phyloP scores from a whole-genome alignment of 139 green algal genomes.

The Chlorella sp. region DNA sequence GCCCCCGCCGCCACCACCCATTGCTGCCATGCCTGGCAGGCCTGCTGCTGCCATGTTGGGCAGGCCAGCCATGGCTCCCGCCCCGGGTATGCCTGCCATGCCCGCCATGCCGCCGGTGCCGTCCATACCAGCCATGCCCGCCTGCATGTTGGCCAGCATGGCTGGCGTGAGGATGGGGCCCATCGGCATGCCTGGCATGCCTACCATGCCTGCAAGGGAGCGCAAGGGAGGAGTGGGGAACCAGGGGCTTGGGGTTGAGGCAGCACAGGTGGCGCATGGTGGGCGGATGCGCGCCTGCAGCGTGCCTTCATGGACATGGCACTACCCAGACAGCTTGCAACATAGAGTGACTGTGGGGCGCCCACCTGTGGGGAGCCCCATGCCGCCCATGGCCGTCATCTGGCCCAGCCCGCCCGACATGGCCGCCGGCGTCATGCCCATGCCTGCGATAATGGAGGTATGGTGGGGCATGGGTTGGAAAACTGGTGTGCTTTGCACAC shows the following conservation, averaged over 20 bases:
- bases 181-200: not conserved
- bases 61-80: too few relatives aligned
- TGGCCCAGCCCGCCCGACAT: not conserved
- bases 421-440: conserved; percentile 27
- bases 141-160: not conserved
- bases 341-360: not conserved
- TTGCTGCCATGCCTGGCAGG: not conserved
- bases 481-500: too few relatives aligned
- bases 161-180: not conserved
- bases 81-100: not conserved
- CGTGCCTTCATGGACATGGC: too few relatives aligned
- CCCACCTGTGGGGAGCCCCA: conserved; percentile 30
- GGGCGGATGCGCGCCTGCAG: too few relatives aligned
- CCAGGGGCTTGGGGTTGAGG: not conserved
- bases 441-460: too few relatives aligned
- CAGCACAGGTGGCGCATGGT: too few relatives aligned
- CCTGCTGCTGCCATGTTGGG: not conserved
- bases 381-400: conserved; percentile 36
- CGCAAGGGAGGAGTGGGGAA: not conserved
- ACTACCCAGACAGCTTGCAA: not conserved
- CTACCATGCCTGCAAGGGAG: conserved; percentile 4
- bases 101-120: not conserved
- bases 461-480: too few relatives aligned
- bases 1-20: not conserved
- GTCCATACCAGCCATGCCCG: not conserved